Conservation (phyloP, 192 early-diverging fungal species). For the Helicostylum pulchrum region DNA sequence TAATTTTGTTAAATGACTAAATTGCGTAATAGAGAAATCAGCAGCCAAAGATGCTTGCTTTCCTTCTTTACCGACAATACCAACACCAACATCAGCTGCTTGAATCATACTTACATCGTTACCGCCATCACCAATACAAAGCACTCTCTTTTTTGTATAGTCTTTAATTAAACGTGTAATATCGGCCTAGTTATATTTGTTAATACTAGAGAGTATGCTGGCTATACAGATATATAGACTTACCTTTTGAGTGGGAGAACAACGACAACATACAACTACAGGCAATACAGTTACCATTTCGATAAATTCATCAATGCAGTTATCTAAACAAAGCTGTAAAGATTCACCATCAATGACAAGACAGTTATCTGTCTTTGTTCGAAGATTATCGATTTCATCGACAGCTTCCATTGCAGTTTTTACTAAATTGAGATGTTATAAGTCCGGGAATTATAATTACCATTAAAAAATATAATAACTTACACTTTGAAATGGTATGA, state of each 20-base stretch:
- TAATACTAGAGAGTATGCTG: no score
- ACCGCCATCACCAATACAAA: conserved; percentile 94
- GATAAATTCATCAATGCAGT: conserved; percentile 79
- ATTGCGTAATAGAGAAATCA: conserved; percentile 90
- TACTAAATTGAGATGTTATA: conserved; percentile 30
- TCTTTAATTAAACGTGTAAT: conserved; percentile 80
- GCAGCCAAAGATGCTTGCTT: conserved; percentile 91
- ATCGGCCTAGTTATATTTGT: conserved; percentile 54
- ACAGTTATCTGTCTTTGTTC: conserved; percentile 70
- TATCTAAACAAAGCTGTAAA: conserved; percentile 72
- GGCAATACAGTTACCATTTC: conserved; percentile 68
- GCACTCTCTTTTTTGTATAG: conserved; percentile 70
- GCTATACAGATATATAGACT: not conserved
- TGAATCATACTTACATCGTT: conserved; percentile 99
- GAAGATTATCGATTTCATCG: conserved; percentile 73
- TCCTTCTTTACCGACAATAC: conserved; percentile 96
- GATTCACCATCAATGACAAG: conserved; percentile 94
- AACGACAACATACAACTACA: conserved; percentile 93
- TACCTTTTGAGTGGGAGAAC: conserved; percentile 94
- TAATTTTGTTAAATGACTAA: conserved; percentile 78
- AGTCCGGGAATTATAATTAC: not conserved
- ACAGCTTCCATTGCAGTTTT: conserved; percentile 48
- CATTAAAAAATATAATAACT: conserved; percentile 7
- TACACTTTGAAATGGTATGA: conserved; percentile 73
- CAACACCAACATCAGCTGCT: conserved; percentile 90